phyloP scores from a whole-genome alignment of 129 eudicot species.

The Gnaphalium uliginosum region DNA sequence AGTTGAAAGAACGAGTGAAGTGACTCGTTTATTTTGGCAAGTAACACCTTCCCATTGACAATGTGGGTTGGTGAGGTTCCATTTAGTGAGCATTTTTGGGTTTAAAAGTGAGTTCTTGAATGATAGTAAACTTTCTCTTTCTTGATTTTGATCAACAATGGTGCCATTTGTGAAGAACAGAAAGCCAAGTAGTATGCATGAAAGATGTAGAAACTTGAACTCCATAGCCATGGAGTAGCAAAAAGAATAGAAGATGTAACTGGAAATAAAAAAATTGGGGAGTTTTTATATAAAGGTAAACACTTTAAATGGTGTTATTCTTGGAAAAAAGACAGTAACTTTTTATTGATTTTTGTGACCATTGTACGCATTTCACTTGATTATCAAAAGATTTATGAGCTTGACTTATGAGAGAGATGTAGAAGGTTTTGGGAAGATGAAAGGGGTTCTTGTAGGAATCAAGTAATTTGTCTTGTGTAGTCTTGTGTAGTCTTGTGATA shows the following conservation, averaged over 20 bases:
- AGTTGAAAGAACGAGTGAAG: constrained; percentile 54
- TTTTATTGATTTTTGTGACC: constrained; percentile 2
- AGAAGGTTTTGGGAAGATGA: constrained; percentile 31
- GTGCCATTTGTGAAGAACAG: constrained; percentile 16
- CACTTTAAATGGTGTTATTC: constrained; percentile 17
- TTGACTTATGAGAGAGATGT: constrained; percentile 4
- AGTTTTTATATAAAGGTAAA: not conserved
- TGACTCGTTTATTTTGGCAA: constrained; percentile 51
- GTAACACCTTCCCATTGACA: constrained; percentile 70
- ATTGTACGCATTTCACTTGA: constrained; percentile 13
- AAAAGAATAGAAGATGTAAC: constrained; percentile 16
- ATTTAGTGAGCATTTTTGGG: constrained; percentile 45
- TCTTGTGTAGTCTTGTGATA: not conserved
- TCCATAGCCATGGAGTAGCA: constrained; percentile 33
- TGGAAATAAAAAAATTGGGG: not conserved
- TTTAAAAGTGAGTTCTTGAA: constrained; percentile 58
- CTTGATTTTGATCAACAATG: constrained; percentile 29
- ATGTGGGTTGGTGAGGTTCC: constrained; percentile 50
- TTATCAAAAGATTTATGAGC: not conserved
- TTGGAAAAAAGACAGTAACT: not conserved
- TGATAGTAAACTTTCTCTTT: constrained; percentile 38
- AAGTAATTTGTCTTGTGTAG: constrained; percentile 16
- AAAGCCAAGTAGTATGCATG: constrained; percentile 21
- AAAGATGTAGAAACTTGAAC: constrained; percentile 23
- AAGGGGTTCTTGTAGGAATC: constrained; percentile 18